phyloP scores from a whole-genome alignment of 1,284 basidiomycete species.

The Puccinia horiana region DNA sequence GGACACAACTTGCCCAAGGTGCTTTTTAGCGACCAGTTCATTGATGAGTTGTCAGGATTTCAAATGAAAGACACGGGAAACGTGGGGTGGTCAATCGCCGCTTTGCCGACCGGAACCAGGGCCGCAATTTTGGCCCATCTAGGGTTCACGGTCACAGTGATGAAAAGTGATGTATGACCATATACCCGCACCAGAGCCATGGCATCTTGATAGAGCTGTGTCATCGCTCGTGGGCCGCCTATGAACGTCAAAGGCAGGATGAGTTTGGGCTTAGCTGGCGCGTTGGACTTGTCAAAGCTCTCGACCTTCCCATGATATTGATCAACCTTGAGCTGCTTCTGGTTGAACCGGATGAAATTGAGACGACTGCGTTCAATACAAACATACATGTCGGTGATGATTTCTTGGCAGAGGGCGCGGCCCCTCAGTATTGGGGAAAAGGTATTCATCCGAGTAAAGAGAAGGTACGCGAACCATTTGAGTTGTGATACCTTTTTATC shows the following conservation, averaged over 20 bases:
- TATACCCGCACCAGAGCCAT: too few species aligned
- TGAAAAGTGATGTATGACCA: too few species aligned
- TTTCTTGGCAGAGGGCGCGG: background rate
- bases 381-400: constrained; percentile 14
- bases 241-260: constrained; percentile 59
- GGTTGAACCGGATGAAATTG: background rate
- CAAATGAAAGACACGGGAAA: too few species aligned
- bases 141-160: too few species aligned
- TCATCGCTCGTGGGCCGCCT: too few species aligned
- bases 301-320: background rate
- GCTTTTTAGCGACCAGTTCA: background rate
- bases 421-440: constrained; percentile 3
- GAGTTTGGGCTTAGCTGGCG: constrained; percentile 51
- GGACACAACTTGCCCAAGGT: too few species aligned
- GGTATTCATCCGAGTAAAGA: background rate
- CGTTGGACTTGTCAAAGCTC: background rate
- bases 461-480: background rate
- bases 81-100: too few species aligned
- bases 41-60: too few species aligned
- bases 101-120: too few species aligned
- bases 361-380: background rate
- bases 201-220: too few species aligned
- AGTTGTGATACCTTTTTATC: background rate
- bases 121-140: too few species aligned
- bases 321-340: background rate